Base-by-base conservation (phyloP, 768 basidiomycete genomes). In the Auricularia auricula-judae region DNA sequence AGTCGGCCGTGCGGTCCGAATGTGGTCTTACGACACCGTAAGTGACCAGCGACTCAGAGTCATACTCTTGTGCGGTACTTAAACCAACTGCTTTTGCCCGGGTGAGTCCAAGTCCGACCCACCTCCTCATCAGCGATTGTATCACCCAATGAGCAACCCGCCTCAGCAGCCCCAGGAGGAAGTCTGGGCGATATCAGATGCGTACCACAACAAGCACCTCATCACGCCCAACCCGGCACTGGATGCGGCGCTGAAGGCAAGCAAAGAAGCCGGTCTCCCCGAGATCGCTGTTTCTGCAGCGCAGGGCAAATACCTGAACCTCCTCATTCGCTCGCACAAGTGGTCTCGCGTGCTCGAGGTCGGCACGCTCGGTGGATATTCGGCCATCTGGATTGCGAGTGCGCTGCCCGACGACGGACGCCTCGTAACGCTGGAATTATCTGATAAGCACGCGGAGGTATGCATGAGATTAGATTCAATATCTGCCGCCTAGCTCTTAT, bases 181-280 rank as follows among this genome's bases (percentile, higher is more conserved):
- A 16, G 76, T 79, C 65, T 86, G 84, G 83, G 70, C 73, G n/a
- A 76, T 78, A 68, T 80, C 79, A 4, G 84, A 85, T 68, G 65
- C 69, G 33, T 85, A 83, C 72, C 84, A 84, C 71, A 84, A 83
- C 72, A 80, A 79, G 3, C 83, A 81, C 74, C 76, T 86, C 42
- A 73, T 81, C 62, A 69, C 71, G 23, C 84, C 85, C 67, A 72
- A 73, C 1, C 70, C 70, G 12, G 75, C 84, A 63, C 80, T 81
- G 42, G 71, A 72, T 8, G 34, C 56, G 21, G 77, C 77, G 0
- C 68, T 76, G 12, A 72, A 77, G 67, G 76, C 79, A 66, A 80
- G 75, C 71, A 68, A 61, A 7, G 77, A 73, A 7, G 72, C 80
- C 18, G 82, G 79, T 1, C 71, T 85, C 10, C 82, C 81, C n/a